Conservation (phyloP, 2,329 filamentous ascomycete species). For the Penicillium sp. region DNA sequence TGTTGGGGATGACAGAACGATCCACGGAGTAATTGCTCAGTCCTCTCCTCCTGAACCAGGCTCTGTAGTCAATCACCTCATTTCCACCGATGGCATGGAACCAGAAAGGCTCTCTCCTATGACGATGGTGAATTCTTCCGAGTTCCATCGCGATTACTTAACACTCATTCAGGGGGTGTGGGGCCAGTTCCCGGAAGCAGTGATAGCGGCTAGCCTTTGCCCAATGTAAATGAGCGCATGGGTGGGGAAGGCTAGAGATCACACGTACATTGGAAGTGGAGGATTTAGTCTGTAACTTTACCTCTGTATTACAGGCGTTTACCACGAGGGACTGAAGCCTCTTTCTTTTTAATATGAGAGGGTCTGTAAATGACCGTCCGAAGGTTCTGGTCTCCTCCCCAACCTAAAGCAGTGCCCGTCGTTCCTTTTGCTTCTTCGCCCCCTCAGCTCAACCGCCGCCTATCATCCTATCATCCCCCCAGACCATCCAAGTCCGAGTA, state of each 20-base stretch:
- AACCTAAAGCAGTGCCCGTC: constrained; percentile 17
- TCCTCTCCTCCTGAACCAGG: constrained; percentile 6
- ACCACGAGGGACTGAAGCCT: constrained; percentile 28
- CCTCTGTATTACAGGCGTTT: constrained; percentile 4
- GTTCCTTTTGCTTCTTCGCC: constrained; percentile 22
- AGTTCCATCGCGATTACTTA: constrained; percentile 17
- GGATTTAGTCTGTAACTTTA: too few relatives aligned
- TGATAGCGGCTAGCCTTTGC: constrained; percentile 7
- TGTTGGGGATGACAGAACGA: not conserved
- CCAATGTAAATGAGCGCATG: constrained; percentile 12
- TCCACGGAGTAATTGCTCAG: not conserved
- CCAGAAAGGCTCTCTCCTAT: constrained; percentile 5
- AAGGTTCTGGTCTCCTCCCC: constrained; percentile 29
- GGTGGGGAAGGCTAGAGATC: constrained; percentile 23
- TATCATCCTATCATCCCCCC: constrained; percentile 13
- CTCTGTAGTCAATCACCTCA: not conserved
- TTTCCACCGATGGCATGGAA: not conserved
- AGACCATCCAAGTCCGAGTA: constrained; percentile 10
- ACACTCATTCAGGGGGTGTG: constrained; percentile 28
- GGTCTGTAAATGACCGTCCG: constrained; percentile 10
- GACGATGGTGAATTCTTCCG: constrained; percentile 15
- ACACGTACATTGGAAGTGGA: constrained; percentile 18
- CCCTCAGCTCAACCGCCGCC: constrained; percentile 12
- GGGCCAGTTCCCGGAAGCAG: constrained; percentile 23
- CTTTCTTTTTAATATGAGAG: not conserved